Base-by-base conservation (phyloP, 495 filamentous ascomycete species). In the Chaetomium fimeti region DNA sequence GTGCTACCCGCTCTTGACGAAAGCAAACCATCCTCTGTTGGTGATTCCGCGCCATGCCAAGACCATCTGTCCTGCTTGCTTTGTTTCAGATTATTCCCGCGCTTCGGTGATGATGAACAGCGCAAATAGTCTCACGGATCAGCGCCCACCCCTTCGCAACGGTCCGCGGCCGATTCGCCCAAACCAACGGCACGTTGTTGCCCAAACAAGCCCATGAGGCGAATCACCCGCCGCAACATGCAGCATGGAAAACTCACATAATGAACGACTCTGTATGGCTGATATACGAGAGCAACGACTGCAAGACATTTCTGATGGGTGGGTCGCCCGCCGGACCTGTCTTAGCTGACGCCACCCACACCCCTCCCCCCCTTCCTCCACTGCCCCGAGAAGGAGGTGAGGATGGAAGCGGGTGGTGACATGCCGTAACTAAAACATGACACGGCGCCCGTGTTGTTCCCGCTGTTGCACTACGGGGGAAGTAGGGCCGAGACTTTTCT, bases 321-420 rank as follows among this genome's bases (percentile, higher is more conserved):
- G 29, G 29, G 29, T 32, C 29, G 29, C 20, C 20, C 24, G 6
- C 47, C n/a, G 43, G 48, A 51, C 2, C 11, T 25, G 48, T 51
- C 48, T 51, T 51, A 27, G 48, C 24, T 51, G 48, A 51, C 48
- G 48, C 48, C 48, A 51, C 48, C 48, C 48, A 43, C 40, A n/a
- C n/a, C n/a, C 40, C 32, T 9, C 32, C 32, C 8, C 32, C 32
- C 32, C 32, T 11, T 36, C 32, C 32, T 11, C 32, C 32, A n/a
- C 32, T 11, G 1, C 3, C 3, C 8, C 32, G 12, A 36, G 12
- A 32, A 32, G 29, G 29, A 32, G 29, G 29, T 32, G 29, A 32
- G 40, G 24, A 11, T 22, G 15, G 15, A 16, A 8, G 27, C 8
- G 32, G 7, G 15, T 28, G 3, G 15, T 54, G 27, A 54, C 28